These are phyloP conservation scores for Blepharisma japonicum DNA, from an alignment of 73 alveolate genomes.

Conservation along the genomic window DNA sequence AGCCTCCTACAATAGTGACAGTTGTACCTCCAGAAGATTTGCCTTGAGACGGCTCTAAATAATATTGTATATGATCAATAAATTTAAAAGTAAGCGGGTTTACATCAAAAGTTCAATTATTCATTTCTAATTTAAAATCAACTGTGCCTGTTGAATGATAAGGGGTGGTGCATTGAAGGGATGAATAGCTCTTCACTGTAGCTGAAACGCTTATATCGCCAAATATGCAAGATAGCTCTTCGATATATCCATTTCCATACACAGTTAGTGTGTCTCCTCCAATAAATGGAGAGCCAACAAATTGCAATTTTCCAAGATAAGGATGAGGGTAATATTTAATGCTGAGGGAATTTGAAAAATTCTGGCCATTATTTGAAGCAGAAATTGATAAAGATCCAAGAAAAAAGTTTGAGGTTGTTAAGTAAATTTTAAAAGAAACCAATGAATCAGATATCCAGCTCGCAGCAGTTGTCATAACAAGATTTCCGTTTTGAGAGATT, in stretches of 20 bases:
- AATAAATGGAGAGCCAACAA: background rate
- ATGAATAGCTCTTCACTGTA: background rate
- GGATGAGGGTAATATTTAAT: background rate
- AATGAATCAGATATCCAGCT: too few species aligned
- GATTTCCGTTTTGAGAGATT: too few species aligned
- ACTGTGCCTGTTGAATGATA: background rate
- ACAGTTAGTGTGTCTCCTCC: constrained; percentile 1
- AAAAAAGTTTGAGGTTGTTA: too few species aligned
- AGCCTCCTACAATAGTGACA: background rate
- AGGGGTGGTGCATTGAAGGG: background rate
- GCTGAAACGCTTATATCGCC: background rate
- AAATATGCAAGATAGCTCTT: background rate
- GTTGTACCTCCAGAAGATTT: constrained; percentile 9
- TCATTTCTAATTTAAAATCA: constrained; percentile 2
- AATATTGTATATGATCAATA: background rate
- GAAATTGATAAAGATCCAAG: too few species aligned
- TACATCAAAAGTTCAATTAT: background rate
- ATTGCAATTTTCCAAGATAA: background rate
- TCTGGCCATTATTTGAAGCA: background rate
- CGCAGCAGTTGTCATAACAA: too few species aligned
- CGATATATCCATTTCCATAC: constrained; percentile 23
- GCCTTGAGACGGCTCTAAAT: background rate
- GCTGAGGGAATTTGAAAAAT: background rate
- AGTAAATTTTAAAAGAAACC: too few species aligned
- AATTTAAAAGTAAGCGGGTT: background rate